Evolutionary conservation across 2,329 filamentous ascomycete species (phyloP), one percentile per base, ranked within the genome.

Genomic region (Colletotrichum sp.): DNA sequence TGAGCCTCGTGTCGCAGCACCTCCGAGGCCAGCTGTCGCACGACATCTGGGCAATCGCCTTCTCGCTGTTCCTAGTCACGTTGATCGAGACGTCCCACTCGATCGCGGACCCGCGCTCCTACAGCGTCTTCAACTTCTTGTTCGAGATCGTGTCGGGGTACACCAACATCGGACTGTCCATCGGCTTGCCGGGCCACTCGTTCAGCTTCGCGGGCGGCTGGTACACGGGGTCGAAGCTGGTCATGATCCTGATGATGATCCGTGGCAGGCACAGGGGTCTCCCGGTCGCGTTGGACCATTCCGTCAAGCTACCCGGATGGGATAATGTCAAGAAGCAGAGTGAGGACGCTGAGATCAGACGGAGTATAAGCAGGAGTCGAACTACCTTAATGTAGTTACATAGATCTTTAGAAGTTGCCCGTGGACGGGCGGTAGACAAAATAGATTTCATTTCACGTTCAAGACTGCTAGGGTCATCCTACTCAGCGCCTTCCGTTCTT

Each of bases 11-110:
- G 18, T 84, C 85, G 51, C 86, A 89, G 74, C 90, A 93, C 78
- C 84, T 93, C 27, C 88, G 90, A 18, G 88, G 88, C 8, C 92
- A 93, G 79, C 86, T 93, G 6, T 89, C 90, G 38, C 90, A 93
- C 80, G 92, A 93, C 78, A 84, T 93, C n/a, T 93, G 92, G 91
- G 91, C 88, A 84, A 88, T 93, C 16, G 88, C 90, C 4, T 80
- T 92, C 0, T 89, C 90, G 3, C 86, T 92, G 11, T 85, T 93
- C 69, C 80, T 91, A 38, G 90, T 93, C 70, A 86, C 87, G 62
- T 86, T 90, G 57, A 90, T 92, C 62, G 92, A 93, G 80, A 89
- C 88, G 4, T 81, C 83, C 8, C 87, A 90, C 69, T 91, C 90
- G 68, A 82, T 86, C 3, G 77, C 79, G 8, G 86, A 90, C 69